Evolutionary conservation across 495 filamentous ascomycete species (phyloP).

Genomic region (Sporormia fimetaria): DNA sequence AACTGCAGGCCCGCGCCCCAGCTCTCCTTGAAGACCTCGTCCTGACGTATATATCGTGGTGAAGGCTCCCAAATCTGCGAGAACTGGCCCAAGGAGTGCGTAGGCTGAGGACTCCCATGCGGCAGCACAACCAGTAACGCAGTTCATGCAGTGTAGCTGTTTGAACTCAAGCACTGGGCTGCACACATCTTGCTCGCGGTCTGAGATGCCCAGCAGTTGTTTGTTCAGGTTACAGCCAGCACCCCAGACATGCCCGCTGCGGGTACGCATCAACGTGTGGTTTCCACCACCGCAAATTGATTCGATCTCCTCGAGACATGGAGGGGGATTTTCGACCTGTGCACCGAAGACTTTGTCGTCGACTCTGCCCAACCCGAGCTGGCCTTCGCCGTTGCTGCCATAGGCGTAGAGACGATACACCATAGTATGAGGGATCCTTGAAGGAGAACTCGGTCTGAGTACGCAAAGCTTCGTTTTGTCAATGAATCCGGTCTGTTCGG

Average conservation of each 20-base stretch:
- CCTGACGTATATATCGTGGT: not conserved
- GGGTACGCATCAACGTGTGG: slow-evolving; percentile 7
- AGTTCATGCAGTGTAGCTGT: too few species aligned
- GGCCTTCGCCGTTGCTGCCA: slow-evolving; percentile 82
- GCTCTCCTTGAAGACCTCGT: not conserved
- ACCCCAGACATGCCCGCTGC: slow-evolving; percentile 1
- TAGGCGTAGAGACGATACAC: slow-evolving; percentile 52
- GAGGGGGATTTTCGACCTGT: slow-evolving; percentile 6
- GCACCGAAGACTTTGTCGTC: slow-evolving; percentile 17
- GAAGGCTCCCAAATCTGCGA: slow-evolving; percentile 1
- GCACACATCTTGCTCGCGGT: not conserved
- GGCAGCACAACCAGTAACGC: too few species aligned
- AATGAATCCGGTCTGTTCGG: not conserved
- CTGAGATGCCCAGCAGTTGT: slow-evolving; percentile 3
- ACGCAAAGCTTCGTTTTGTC: not conserved
- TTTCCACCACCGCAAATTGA: slow-evolving; percentile 7
- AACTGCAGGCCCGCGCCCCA: not conserved
- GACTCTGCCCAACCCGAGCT: slow-evolving; percentile 56
- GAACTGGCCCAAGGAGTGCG: too few species aligned
- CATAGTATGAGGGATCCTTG: not conserved
- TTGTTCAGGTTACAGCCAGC: slow-evolving; percentile 5
- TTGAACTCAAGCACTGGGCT: too few species aligned
- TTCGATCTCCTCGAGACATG: not conserved
- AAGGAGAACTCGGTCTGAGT: not conserved
- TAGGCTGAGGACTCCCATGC: too few species aligned